These are phyloP conservation scores for Brassica incana DNA, from an alignment of 345 rosid genomes.

Conservation along the genomic window DNA sequence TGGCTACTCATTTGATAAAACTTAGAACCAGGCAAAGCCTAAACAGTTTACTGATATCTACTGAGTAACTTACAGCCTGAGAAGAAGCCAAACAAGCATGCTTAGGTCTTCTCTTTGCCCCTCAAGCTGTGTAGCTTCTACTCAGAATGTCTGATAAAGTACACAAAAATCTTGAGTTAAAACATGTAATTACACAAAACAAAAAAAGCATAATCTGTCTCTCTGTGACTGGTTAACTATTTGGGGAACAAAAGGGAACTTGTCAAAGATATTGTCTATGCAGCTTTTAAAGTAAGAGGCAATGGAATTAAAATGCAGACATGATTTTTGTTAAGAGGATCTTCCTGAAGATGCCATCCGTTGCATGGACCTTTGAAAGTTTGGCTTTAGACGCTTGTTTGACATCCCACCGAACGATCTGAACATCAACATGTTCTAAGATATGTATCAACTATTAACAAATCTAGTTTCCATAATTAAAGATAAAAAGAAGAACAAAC, in stretches of 20 bases:
- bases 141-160: conserved; percentile 14
- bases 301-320: not conserved
- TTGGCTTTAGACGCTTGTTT: conserved; percentile 70
- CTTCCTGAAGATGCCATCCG: conserved; percentile 81
- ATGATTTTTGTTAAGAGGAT: conserved; percentile 45
- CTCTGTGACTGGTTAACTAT: not conserved
- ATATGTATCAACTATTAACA: not conserved
- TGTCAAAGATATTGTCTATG: conserved; percentile 12
- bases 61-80: conserved; percentile 10
- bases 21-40: not conserved
- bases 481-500: conserved; percentile 46
- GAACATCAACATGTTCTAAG: not conserved
- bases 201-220: conserved; percentile 1
- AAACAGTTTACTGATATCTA: conserved; percentile 5
- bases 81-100: conserved; percentile 19
- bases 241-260: not conserved
- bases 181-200: not conserved
- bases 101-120: conserved; percentile 19
- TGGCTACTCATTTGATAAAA: not conserved
- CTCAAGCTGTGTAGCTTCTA: conserved; percentile 24
- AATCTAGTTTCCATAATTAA: not conserved
- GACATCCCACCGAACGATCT: conserved; percentile 69
- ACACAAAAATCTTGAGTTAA: conserved; percentile 22
- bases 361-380: conserved; percentile 61
- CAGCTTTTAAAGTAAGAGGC: not conserved